Evolutionary conservation across 2,329 filamentous ascomycete genomes (phyloP).

Genomic region (Furcasterigmium sp.): DNA sequence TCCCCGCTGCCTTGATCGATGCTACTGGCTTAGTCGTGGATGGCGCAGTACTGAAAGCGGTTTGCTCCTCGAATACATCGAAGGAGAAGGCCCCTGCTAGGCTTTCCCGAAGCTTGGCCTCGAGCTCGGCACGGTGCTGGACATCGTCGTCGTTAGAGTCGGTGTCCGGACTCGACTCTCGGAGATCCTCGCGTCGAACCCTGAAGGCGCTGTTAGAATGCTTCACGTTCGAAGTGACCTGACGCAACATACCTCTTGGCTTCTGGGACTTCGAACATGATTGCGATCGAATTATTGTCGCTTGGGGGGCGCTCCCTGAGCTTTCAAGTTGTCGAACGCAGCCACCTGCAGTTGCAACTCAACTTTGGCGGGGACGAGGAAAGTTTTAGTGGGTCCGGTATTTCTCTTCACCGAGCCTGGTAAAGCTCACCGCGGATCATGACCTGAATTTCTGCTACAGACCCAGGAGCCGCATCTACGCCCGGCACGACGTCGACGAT

Average conservation of each 20-base stretch:
- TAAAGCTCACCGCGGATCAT: no score
- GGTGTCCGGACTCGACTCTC: constrained; percentile 26
- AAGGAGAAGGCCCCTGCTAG: constrained; percentile 42
- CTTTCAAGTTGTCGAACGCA: neutral
- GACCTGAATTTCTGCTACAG: no score
- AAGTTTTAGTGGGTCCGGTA: neutral
- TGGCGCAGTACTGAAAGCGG: neutral
- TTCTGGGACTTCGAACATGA: constrained; percentile 47
- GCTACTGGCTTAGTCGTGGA: no score
- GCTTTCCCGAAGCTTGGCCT: constrained; percentile 40
- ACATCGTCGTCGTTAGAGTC: constrained; percentile 21
- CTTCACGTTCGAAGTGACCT: no score
- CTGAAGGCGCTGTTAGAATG: constrained; percentile 22
- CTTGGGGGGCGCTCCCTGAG: neutral
- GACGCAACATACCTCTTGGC: constrained; percentile 48
- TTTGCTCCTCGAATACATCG: constrained; percentile 17
- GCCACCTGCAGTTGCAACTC: no score
- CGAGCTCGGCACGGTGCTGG: constrained; percentile 29
- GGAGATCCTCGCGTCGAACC: constrained; percentile 51
- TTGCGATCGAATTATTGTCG: constrained; percentile 1
- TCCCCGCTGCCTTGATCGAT: constrained; percentile 5
- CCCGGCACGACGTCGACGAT: no score
- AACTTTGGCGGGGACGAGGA: no score
- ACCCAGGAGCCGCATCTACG: no score
- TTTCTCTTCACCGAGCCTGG: no score